Percentiles rank a stretch among this genome's conserved stretches.
phyloP scores from a whole-genome alignment of 2,329 filamentous ascomycete species.

The Pezicula rhizophila region DNA sequence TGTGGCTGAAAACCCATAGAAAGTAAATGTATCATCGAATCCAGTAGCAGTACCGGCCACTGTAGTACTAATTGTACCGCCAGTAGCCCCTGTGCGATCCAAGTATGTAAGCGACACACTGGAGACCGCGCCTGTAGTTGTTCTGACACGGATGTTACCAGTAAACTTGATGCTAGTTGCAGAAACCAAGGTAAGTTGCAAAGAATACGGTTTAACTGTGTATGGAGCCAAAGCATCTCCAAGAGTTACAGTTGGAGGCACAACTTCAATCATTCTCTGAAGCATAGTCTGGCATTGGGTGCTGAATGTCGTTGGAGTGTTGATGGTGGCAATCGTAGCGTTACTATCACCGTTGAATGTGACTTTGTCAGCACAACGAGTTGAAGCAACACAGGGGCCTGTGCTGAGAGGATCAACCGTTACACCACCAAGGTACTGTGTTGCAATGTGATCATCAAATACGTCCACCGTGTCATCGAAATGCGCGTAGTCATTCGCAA shows the following conservation, averaged over 20 bases:
- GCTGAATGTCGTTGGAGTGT: conserved; percentile 38
- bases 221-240: conserved; percentile 49
- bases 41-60: conserved; percentile 45
- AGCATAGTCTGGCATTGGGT: conserved; percentile 44
- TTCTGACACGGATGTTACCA: conserved; percentile 52
- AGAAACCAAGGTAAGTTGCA: conserved; percentile 47
- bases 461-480: conserved; percentile 40
- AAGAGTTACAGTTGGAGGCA: conserved; percentile 44
- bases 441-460: conserved; percentile 52
- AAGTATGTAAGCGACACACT: conserved; percentile 49
- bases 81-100: conserved; percentile 42
- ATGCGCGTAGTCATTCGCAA: conserved; percentile 35
- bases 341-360: conserved; percentile 52
- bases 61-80: conserved; percentile 40
- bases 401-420: conserved; percentile 50
- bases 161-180: conserved; percentile 43
- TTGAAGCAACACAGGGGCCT: conserved; percentile 38
- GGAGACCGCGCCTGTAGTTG: conserved; percentile 37
- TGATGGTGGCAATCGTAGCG: conserved; percentile 44
- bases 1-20: conserved; percentile 27
- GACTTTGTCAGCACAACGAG: conserved; percentile 44
- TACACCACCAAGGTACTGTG: conserved; percentile 48
- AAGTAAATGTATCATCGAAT: conserved; percentile 54
- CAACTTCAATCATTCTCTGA: conserved; percentile 56
- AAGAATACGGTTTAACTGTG: conserved; percentile 50